Base-by-base conservation (phyloP, 1,284 basidiomycete species). In the Ustilago hordei region DNA sequence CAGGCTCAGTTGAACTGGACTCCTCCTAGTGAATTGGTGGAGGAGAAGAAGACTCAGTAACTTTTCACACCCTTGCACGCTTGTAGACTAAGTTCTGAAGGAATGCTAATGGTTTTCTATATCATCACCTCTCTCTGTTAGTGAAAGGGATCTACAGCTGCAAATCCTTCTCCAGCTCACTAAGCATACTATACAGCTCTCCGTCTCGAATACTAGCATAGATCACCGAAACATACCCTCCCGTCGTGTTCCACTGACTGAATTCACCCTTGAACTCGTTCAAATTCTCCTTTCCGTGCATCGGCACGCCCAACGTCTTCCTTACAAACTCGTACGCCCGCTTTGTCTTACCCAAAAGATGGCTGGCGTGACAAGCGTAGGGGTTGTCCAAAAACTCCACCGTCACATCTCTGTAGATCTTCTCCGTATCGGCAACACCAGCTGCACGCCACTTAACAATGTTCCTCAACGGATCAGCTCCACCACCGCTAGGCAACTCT, bases 201-300 rank as follows among this genome's bases (percentile, higher is more conserved):
- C 79, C 79, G 43, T 77, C 69, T 38, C 76, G 48, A 54, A 81
- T 81, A 32, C 77, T 61, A 0, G 69, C 68, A 48, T 81, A 76
- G 54, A 79, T 81, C 35, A 79, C 77, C 52, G 68, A 72, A 23
- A 81, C 79, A 31, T 69, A 79, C 1, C 73, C 74, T n/a, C 76
- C 79, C 4, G 72, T 77, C 6, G 79, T 77, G 41, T 70, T 74
- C 64, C 65, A 73, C 65, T 65, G 65, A n/a, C 52, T 50, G 39
- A 66, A 78, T 38, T 76, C 79, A 48, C 74, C 77, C 69, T 67
- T 59, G 55, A 83, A 83, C 65, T 82, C 80, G 55, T 74, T 62
- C 43, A 79, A 57, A 58, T 82, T 82, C 69, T 82, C 81, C 45
- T 72, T 64, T 54, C 82, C 82, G 32, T 81, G 79, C 81, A 84